A percentile compares a stretch with the other conserved stretches of the same genome.
These are phyloP conservation scores for Amanita exitialis DNA, from an alignment of 768 basidiomycete genomes.

Conservation along the genomic window DNA sequence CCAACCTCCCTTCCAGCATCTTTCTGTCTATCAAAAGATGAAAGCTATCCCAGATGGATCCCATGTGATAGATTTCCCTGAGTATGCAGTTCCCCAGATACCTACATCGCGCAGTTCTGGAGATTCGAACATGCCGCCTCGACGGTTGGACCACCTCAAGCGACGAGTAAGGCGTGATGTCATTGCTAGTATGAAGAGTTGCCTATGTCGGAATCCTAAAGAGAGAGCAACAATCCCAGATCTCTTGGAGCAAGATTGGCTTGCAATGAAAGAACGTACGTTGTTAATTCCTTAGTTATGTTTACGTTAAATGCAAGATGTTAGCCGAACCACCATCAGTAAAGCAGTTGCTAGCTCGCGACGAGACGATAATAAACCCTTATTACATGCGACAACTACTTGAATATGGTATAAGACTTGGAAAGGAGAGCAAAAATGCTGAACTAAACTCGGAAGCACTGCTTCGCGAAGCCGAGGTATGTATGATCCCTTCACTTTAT, in stretches of 20 bases:
- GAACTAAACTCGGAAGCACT: conserved; percentile 38
- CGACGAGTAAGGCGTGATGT: conserved; percentile 64
- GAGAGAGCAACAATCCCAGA: conserved; percentile 83
- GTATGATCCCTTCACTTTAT: conserved; percentile 21
- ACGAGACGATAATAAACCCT: conserved; percentile 70
- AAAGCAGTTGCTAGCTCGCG: conserved; percentile 25
- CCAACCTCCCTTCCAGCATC: conserved; percentile 81
- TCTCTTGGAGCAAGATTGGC: conserved; percentile 73
- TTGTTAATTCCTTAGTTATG: conserved; percentile 7
- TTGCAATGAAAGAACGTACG: conserved; percentile 53
- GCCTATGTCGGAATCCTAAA: conserved; percentile 72
- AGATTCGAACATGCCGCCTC: conserved; percentile 29
- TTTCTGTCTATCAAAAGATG: conserved; percentile 84
- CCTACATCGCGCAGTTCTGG: conserved; percentile 25
- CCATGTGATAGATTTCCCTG: conserved; percentile 77
- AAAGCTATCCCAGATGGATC: conserved; percentile 78
- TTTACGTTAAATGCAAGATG: background rate
- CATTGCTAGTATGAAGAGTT: conserved; percentile 76
- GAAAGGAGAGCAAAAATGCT: conserved; percentile 24
- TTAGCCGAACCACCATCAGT: conserved; percentile 18
- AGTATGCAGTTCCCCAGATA: conserved; percentile 45
- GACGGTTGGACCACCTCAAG: conserved; percentile 60
- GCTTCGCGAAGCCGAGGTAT: conserved; percentile 47
- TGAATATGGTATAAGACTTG: conserved; percentile 59
- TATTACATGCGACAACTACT: conserved; percentile 74